Percentiles rank a stretch among this genome's conserved stretches.
Conservation (phyloP, 2,329 filamentous ascomycete genomes). For the Trichophyton verrucosum region DNA sequence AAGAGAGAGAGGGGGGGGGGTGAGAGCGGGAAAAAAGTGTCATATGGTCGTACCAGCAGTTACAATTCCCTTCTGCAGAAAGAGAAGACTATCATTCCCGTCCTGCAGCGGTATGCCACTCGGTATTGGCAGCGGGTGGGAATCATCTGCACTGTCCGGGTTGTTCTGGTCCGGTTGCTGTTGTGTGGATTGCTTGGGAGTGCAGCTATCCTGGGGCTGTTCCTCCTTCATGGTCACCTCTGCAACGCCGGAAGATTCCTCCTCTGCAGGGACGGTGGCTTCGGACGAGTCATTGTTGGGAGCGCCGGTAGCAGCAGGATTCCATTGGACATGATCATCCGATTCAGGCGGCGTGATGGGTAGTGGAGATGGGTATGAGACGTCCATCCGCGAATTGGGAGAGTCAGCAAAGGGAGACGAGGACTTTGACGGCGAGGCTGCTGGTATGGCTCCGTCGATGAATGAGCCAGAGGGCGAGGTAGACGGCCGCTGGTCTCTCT, state of each 20-base stretch:
- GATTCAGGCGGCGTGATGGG: constrained; percentile 34
- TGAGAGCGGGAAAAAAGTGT: background rate
- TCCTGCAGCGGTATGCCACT: constrained; percentile 20
- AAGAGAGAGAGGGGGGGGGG: background rate
- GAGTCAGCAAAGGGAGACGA: constrained; percentile 1
- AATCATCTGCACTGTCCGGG: background rate
- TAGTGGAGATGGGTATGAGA: constrained; percentile 25
- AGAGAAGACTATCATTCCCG: constrained; percentile 22
- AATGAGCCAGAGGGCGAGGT: background rate
- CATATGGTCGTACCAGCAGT: constrained; percentile 23
- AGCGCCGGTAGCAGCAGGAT: constrained; percentile 22
- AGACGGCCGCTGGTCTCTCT: background rate
- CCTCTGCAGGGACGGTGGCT: background rate
- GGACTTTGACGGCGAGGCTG: background rate
- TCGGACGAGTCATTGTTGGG: constrained; percentile 18
- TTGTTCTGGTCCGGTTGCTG: constrained; percentile 1
- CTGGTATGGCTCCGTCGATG: background rate
- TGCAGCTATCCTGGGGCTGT: background rate
- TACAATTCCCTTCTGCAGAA: constrained; percentile 28
- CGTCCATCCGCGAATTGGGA: constrained; percentile 6
- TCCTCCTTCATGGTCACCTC: background rate
- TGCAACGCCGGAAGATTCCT: background rate
- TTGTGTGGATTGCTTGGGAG: background rate
- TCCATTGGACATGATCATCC: constrained; percentile 29
- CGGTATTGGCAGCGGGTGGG: background rate